Evolutionary conservation across 1,139 yeast genomes (phyloP).

Genomic region (Suhomyces chickasaworum): DNA sequence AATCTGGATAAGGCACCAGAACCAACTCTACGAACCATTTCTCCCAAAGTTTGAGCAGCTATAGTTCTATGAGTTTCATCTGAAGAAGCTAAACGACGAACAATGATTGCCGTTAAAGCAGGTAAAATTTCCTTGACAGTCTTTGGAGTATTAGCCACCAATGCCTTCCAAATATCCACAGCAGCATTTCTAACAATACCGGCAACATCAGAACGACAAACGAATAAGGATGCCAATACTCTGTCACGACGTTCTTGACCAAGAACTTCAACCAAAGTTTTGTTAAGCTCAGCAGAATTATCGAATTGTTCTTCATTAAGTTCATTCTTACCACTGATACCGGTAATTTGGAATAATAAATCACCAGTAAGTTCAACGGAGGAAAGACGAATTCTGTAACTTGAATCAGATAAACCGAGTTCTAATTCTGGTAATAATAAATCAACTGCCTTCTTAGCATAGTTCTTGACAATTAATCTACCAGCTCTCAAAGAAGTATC

Average conservation of each 20-base stretch:
- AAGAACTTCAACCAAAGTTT: constrained; percentile 71
- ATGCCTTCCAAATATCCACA: constrained; percentile 96
- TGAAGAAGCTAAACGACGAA: constrained; percentile 77
- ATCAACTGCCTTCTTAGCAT: constrained; percentile 92
- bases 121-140: constrained; percentile 94
- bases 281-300: constrained; percentile 60
- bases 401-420: constrained; percentile 79
- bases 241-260: constrained; percentile 90
- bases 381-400: constrained; percentile 86
- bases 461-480: constrained; percentile 84
- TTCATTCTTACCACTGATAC: constrained; percentile 73
- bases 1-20: constrained; percentile 82
- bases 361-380: constrained; percentile 98
- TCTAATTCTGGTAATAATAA: constrained; percentile 92
- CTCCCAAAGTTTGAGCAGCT: constrained; percentile 95
- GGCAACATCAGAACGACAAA: constrained; percentile 90
- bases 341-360: constrained; percentile 89
- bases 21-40: constrained; percentile 93
- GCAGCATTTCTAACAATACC: constrained; percentile 88
- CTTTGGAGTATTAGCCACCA: constrained; percentile 94
- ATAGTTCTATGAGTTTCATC: constrained; percentile 80
- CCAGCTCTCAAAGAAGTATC: constrained; percentile 94
- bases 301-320: constrained; percentile 64
- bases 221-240: constrained; percentile 78
- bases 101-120: constrained; percentile 75